A percentile compares a stretch with the other conserved stretches of the same genome.
phyloP scores from a whole-genome alignment of 1,139 yeast genomes.

The Martiniozyma asiatica region DNA sequence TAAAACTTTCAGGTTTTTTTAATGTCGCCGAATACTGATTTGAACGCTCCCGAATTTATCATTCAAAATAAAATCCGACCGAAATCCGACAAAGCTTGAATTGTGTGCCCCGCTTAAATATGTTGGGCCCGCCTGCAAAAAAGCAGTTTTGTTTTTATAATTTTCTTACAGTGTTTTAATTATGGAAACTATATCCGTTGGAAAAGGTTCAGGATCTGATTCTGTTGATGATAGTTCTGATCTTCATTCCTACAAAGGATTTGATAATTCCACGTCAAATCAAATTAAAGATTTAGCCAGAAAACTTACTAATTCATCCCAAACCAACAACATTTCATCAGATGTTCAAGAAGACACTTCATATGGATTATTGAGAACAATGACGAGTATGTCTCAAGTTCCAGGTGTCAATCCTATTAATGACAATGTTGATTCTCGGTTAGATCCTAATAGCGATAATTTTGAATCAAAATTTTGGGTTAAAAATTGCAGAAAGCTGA shows the following conservation, averaged over 20 bases:
- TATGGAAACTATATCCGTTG: conserved; percentile 9
- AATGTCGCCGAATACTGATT: too few relatives aligned
- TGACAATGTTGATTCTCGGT: conserved; percentile 26
- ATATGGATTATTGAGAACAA: conserved; percentile 22
- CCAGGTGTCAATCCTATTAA: conserved; percentile 34
- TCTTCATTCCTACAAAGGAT: conserved; percentile 26
- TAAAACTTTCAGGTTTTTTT: too few relatives aligned
- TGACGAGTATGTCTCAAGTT: conserved; percentile 40
- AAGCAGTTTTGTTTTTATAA: too few relatives aligned
- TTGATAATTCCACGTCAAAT: conserved; percentile 22
- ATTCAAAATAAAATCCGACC: too few relatives aligned
- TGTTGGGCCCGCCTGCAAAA: too few relatives aligned
- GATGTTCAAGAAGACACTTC: conserved; percentile 1
- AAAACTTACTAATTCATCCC: conserved; percentile 29
- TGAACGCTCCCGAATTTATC: too few relatives aligned
- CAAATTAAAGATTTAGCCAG: conserved; percentile 50
- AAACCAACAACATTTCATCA: conserved; percentile 5
- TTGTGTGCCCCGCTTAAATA: too few relatives aligned
- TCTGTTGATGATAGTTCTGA: conserved; percentile 9
- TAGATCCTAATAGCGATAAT: conserved; percentile 45
- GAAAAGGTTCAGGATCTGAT: conserved; percentile 9
- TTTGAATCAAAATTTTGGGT: conserved; percentile 67
- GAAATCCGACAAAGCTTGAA: too few relatives aligned
- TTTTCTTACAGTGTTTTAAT: not conserved
- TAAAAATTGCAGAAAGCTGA: conserved; percentile 48